Conservation (phyloP, 129 eudicot genomes). For the Oenanthe sinensis region DNA sequence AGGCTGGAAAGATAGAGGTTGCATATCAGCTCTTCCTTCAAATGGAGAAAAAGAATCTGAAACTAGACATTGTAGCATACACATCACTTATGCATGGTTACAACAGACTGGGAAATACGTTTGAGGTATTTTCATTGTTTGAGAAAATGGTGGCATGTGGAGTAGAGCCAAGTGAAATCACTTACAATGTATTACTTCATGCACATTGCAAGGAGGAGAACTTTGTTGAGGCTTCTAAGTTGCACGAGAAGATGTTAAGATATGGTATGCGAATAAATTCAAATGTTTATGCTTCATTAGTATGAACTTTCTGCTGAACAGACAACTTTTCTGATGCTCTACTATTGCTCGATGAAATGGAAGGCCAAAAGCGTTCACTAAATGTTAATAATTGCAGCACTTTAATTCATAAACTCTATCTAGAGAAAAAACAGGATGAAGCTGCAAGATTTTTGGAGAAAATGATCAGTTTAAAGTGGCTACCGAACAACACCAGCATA, state of each 20-base stretch:
- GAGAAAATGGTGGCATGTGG: constrained; percentile 18
- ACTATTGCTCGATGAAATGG: constrained; percentile 7
- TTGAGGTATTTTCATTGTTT: constrained; percentile 19
- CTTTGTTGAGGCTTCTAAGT: constrained; percentile 9
- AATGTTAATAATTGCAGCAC: constrained; percentile 9
- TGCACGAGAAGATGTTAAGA: constrained; percentile 3
- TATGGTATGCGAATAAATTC: constrained; percentile 8
- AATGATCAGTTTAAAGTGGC: constrained; percentile 12
- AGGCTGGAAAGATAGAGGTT: constrained; percentile 22
- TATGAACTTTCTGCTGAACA: constrained; percentile 5
- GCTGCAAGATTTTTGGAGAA: constrained; percentile 7
- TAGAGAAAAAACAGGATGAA: constrained; percentile 6
- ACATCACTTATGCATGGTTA: constrained; percentile 28
- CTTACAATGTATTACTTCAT: constrained; percentile 11
- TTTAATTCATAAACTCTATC: constrained; percentile 2
- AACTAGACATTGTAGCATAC: constrained; percentile 19
- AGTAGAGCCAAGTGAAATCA: constrained; percentile 19
- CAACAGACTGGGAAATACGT: constrained; percentile 21
- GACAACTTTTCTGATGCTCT: constrained; percentile 12
- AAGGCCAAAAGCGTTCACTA: constrained; percentile 7
- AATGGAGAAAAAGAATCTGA: constrained; percentile 19
- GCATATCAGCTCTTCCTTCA: constrained; percentile 22
- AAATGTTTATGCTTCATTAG: constrained; percentile 9
- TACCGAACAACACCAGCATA: background rate
- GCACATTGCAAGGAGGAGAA: constrained; percentile 8